A percentile compares a stretch with the other conserved stretches of the same genome.
phyloP scores from a whole-genome alignment of 805 yeast species.

The Wickerhamomyces chaumierensis region DNA sequence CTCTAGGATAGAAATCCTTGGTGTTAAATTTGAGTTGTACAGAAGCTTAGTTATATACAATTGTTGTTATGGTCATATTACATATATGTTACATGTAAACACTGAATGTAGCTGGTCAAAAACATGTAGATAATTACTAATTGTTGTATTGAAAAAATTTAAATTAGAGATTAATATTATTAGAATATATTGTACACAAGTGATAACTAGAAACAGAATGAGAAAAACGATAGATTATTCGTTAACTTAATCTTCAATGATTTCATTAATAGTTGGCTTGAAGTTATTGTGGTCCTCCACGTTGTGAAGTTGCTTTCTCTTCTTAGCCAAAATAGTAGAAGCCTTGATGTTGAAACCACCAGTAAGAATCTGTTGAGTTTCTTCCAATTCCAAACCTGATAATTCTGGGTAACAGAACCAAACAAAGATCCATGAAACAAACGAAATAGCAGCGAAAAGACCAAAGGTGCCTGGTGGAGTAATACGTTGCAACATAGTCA shows the following conservation, averaged over 20 bases:
- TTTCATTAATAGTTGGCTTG: conserved; percentile 18
- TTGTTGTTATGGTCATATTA: no score
- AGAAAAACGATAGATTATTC: not conserved
- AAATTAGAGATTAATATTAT: no score
- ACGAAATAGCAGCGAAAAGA: conserved; percentile 75
- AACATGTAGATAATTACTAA: no score
- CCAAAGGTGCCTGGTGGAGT: conserved; percentile 95
- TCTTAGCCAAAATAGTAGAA: conserved; percentile 42
- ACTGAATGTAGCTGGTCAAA: no score
- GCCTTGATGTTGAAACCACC: conserved; percentile 81
- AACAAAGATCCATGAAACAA: conserved; percentile 60
- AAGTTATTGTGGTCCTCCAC: conserved; percentile 14
- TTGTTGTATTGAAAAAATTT: no score
- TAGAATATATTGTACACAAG: no score
- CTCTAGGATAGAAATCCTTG: no score
- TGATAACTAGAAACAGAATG: no score
- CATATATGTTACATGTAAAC: no score
- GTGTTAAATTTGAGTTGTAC: no score
- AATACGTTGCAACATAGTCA: conserved; percentile 87
- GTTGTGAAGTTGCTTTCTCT: conserved; percentile 20
- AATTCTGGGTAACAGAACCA: conserved; percentile 88
- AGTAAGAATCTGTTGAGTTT: conserved; percentile 68
- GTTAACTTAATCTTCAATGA: conserved; percentile 12
- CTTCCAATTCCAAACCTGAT: conserved; percentile 82
- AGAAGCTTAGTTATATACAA: no score